Base-by-base conservation (phyloP, 129 eudicot species). In the Glebionis coronaria region DNA sequence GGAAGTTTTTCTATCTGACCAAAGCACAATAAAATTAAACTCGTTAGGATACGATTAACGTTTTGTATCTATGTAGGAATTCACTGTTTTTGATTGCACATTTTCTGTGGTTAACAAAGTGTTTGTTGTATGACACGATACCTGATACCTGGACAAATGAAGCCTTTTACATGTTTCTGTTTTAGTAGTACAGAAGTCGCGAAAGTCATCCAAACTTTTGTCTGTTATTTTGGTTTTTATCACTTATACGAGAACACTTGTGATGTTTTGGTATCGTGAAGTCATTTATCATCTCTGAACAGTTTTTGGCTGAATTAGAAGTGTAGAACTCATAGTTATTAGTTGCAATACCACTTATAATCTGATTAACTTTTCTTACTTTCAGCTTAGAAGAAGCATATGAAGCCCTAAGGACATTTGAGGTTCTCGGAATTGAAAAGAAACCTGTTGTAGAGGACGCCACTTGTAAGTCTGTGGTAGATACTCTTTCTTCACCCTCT, bases 311-410 rank as follows among this genome's bases (percentile, higher is more conserved):
- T n/a, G 12, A 59, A 23, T 12, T 57, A 46, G 18, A 59, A 18
- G 52, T n/a, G n/a, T n/a, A n/a, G n/a, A n/a, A n/a, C n/a, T n/a
- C n/a, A n/a, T n/a, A n/a, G n/a, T 12, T 70, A 16, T 50, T 19
- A 54, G 69, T 8, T 31, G 61, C 25, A n/a, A n/a, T 71, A 20
- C 16, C n/a, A 73, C n/a, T 44, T 9, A 45, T 29, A 19, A 49
- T 76, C 65, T 78, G 79, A 74, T 18, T 31, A 12, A 40, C 29
- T 29, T 28, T n/a, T 63, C 14, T 59, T 4, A 13, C 13, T 78
- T 68, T 76, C 89, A 93, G 98, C 72, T 68, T 93, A 65, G 95
- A 88, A 75, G 98, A 86, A 61, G 69, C 89, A 11, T 93, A 93
- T 29, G 91, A 93, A 77, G 96, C 92, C 31, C 68, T 88, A 68